Conservation (phyloP, 129 eudicot species). For the Escallonia herrerae region DNA sequence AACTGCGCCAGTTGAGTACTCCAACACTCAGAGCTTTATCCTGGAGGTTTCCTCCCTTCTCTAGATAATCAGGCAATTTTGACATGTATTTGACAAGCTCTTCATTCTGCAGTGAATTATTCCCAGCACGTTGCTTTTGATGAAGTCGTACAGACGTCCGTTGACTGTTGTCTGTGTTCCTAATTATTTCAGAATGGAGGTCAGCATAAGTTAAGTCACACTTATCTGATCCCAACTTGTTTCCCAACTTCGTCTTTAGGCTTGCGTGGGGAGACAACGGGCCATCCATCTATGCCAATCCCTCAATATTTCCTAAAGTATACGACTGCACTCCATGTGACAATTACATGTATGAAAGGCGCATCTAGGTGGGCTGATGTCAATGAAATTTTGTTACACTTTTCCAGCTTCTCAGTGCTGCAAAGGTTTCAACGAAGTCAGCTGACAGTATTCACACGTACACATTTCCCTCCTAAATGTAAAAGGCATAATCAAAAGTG, state of each 20-base stretch:
- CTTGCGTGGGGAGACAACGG: constrained; percentile 19
- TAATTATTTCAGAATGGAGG: constrained; percentile 39
- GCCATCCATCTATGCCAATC: constrained; percentile 20
- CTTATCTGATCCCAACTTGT: constrained; percentile 35
- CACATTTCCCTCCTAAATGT: neutral
- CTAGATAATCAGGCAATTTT: constrained; percentile 65
- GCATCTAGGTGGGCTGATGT: neutral
- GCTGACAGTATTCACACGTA: neutral
- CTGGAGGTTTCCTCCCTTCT: constrained; percentile 42
- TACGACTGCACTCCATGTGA: neutral
- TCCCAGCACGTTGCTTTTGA: constrained; percentile 6
- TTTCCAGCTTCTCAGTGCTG: constrained; percentile 1
- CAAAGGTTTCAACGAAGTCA: neutral
- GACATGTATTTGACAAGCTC: constrained; percentile 82
- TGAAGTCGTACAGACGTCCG: constrained; percentile 26
- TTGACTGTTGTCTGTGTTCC: constrained; percentile 17
- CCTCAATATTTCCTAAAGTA: neutral
- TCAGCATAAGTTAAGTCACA: constrained; percentile 33
- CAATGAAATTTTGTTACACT: neutral
- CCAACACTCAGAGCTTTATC: constrained; percentile 67
- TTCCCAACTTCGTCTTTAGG: constrained; percentile 26
- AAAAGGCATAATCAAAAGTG: neutral
- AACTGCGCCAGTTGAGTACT: constrained; percentile 72
- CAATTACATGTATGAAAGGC: neutral
- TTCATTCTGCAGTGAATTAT: constrained; percentile 25